Percentiles rank a stretch among this genome's conserved stretches.
phyloP scores from a whole-genome alignment of 73 alveolate species.

The Tetrahymena elliotti region DNA sequence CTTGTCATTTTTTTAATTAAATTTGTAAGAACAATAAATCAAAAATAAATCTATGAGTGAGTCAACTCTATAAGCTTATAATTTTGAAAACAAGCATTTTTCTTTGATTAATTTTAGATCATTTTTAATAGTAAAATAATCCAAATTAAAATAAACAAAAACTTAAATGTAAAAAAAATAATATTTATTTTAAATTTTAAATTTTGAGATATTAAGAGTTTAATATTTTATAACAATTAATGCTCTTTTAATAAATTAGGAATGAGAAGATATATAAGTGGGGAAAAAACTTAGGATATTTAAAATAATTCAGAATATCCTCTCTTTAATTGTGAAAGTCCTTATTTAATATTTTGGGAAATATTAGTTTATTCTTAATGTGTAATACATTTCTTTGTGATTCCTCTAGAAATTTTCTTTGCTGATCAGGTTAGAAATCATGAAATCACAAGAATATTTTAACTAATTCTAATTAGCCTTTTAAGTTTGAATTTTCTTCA shows the following conservation, averaged over 20 bases:
- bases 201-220: too few relatives aligned
- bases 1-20: too few relatives aligned
- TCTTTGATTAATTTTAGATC: too few relatives aligned
- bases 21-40: too few relatives aligned
- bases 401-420: not conserved
- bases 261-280: not conserved
- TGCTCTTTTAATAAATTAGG: not conserved
- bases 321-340: not conserved
- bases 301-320: not conserved
- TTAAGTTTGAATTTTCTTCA: not conserved
- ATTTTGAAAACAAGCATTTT: too few relatives aligned
- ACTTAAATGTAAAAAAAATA: not conserved
- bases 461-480: not conserved
- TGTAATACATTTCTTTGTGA: not conserved
- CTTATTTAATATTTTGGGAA: not conserved
- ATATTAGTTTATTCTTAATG: not conserved
- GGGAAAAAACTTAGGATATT: not conserved
- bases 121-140: too few relatives aligned
- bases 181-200: not conserved
- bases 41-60: too few relatives aligned
- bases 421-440: not conserved
- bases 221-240: too few relatives aligned
- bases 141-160: too few relatives aligned
- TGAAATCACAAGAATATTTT: not conserved
- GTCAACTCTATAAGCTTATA: too few relatives aligned